Evolutionary conservation across 1,139 yeast species (phyloP), one percentile per base, ranked within the genome.

Genomic region (Suhomyces panamericanus): DNA sequence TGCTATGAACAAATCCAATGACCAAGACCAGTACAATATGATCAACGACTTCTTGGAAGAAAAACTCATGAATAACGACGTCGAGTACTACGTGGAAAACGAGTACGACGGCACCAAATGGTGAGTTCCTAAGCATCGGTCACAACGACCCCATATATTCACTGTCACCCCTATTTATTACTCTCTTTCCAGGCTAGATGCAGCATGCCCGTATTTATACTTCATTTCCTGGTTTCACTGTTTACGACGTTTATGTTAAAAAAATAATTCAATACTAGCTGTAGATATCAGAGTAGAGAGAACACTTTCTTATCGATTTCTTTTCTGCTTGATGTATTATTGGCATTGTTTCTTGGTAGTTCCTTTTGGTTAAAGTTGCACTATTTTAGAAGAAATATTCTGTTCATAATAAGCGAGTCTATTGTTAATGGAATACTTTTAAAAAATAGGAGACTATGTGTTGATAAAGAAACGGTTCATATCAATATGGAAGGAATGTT

Each of bases 11-110:
- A 36, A 42, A 26, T 24, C 35, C 31, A 38, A 38, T 12, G 28
- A 37, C 29, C 49, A 32, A 15, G 77, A 72, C 51, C 69, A 69
- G 49, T 72, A 71, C 53, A 69, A 70, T 51, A 63, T 64, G 63
- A 65, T 71, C 37, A 70, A 70, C 34, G 77, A 72, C 51, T 67
- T 70, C 43, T 60, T 71, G 46, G 75, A 70, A 51, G 77, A 72
- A 47, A 70, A 69, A 49, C 59, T 72, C 48, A 38, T 48, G 33
- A 39, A 35, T 38, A 48, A 49, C 34, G 51, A 50, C 28, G 38
- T 49, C 32, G 38, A 42, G 17, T 49, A 49, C 35, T 49, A 49
- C 38, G 49, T 39, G 16, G 52, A 46, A 12, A 39, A 46, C 30
- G 33, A 42, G 14, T 41, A 42, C 38, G 46, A 43, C 15, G 32